Evolutionary conservation across 1,139 yeast genomes (phyloP).

Genomic region (Debaryomyces sp.): DNA sequence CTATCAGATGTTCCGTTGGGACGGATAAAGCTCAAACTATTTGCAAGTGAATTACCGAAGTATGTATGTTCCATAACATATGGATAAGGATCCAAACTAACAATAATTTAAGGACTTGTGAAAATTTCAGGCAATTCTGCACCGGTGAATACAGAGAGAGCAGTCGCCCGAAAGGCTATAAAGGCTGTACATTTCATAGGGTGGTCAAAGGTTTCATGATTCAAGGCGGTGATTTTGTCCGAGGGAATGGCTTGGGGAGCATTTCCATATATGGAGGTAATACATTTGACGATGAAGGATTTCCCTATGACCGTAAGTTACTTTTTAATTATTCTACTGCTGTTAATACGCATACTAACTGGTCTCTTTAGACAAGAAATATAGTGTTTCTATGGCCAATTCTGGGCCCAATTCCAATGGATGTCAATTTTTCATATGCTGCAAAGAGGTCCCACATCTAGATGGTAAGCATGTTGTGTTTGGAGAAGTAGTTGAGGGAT

Average conservation of each 20-base stretch:
- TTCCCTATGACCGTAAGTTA: conserved; percentile 26
- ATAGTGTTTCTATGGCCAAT: conserved; percentile 39
- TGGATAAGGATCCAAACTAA: conserved; percentile 15
- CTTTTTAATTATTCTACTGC: not conserved
- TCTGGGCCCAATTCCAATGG: conserved; percentile 38
- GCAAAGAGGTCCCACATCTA: conserved; percentile 28
- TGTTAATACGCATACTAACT: conserved; percentile 6
- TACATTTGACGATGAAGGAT: conserved; percentile 39
- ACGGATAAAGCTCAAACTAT: conserved; percentile 48
- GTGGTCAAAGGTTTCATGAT: conserved; percentile 32
- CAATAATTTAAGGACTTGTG: conserved; percentile 37
- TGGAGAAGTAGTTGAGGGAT: conserved; percentile 51
- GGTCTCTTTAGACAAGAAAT: conserved; percentile 18
- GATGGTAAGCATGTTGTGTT: conserved; percentile 63
- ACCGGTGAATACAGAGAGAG: conserved; percentile 51
- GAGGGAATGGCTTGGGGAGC: conserved; percentile 49
- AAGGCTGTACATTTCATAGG: conserved; percentile 31
- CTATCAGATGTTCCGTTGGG: conserved; percentile 30
- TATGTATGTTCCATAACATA: conserved; percentile 18
- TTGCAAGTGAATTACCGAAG: conserved; percentile 41
- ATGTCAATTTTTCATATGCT: conserved; percentile 38
- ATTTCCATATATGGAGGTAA: conserved; percentile 30
- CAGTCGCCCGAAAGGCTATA: conserved; percentile 36
- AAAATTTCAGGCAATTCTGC: conserved; percentile 57
- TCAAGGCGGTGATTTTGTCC: conserved; percentile 41